Evolutionary conservation across 495 filamentous ascomycete species (phyloP).

Genomic region (Podospora didyma): DNA sequence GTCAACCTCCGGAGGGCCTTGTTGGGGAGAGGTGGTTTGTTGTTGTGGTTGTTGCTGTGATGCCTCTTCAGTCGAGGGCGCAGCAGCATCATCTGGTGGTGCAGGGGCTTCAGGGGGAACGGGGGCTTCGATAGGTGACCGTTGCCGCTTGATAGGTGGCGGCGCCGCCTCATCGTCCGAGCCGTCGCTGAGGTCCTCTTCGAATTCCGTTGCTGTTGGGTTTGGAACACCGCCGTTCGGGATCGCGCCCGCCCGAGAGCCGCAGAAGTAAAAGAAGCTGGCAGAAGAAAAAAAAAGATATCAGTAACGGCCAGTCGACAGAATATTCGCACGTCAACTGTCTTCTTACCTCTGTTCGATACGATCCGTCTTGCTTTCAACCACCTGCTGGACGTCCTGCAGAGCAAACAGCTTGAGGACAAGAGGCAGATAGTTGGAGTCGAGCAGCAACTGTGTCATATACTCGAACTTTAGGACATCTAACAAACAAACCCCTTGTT

Average conservation of each 20-base stretch:
- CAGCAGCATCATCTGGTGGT: neutral
- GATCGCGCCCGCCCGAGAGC: constrained; percentile 40
- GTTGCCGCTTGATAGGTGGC: constrained; percentile 65
- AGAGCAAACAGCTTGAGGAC: constrained; percentile 89
- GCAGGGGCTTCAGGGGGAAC: neutral
- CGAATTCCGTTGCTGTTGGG: constrained; percentile 24
- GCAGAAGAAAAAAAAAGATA: neutral
- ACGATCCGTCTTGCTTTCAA: constrained; percentile 80
- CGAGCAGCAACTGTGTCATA: constrained; percentile 84
- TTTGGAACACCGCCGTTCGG: constrained; percentile 14
- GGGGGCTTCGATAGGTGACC: constrained; percentile 36
- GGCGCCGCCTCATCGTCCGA: constrained; percentile 57
- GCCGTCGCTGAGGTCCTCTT: constrained; percentile 12
- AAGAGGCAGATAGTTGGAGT: constrained; percentile 89
- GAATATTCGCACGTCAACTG: neutral
- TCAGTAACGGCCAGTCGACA: neutral
- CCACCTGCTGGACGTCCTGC: constrained; percentile 82
- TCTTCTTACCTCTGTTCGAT: constrained; percentile 77
- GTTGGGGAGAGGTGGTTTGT: constrained; percentile 30
- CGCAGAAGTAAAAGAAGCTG: constrained; percentile 92
- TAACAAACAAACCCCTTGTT: constrained; percentile 26
- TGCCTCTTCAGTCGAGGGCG: neutral
- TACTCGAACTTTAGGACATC: constrained; percentile 97
- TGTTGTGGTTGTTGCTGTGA: neutral
- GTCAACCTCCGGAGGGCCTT: constrained; percentile 75